phyloP scores from a whole-genome alignment of 495 filamentous ascomycete species.

The Polyplosphaeria fusca region DNA sequence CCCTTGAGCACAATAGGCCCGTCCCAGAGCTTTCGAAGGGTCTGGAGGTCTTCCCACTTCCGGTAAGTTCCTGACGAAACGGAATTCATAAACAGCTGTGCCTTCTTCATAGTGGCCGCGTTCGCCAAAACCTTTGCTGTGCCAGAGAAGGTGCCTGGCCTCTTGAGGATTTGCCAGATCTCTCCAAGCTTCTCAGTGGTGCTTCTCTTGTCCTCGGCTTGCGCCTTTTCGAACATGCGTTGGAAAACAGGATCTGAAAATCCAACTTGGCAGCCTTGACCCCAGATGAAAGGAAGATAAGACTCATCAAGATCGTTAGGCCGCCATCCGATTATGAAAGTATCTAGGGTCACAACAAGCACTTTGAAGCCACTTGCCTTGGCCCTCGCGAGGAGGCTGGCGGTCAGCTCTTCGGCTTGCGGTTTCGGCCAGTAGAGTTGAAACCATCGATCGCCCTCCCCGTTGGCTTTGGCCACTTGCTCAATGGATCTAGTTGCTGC shows the following conservation, averaged over 20 bases:
- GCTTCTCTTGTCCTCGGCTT: constrained; percentile 18
- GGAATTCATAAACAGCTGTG: constrained; percentile 11
- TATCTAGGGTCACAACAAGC: constrained; percentile 36
- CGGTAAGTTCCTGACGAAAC: constrained; percentile 27
- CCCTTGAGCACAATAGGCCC: constrained; percentile 43
- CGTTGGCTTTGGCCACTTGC: constrained; percentile 31
- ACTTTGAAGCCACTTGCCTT: constrained; percentile 34
- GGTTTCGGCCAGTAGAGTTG: constrained; percentile 34
- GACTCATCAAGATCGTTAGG: constrained; percentile 32
- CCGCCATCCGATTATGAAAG: constrained; percentile 34
- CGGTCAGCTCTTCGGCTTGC: constrained; percentile 30
- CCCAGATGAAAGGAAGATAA: constrained; percentile 34
- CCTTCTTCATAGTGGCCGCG: constrained; percentile 23
- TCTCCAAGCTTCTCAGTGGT: constrained; percentile 19
- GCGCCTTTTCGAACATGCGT: constrained; percentile 26
- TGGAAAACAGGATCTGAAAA: constrained; percentile 35
- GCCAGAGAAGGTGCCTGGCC: constrained; percentile 26
- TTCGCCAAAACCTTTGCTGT: constrained; percentile 28
- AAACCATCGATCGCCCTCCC: constrained; percentile 32
- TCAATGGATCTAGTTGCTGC: constrained; percentile 33
- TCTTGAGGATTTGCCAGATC: constrained; percentile 25
- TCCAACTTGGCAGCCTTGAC: constrained; percentile 29
- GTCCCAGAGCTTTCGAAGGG: constrained; percentile 38
- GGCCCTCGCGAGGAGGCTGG: constrained; percentile 28
- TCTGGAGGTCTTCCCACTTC: constrained; percentile 36